Evolutionary conservation across 208 protist genomes (phyloP).

Genomic region (Leishmania martiniquensis): DNA sequence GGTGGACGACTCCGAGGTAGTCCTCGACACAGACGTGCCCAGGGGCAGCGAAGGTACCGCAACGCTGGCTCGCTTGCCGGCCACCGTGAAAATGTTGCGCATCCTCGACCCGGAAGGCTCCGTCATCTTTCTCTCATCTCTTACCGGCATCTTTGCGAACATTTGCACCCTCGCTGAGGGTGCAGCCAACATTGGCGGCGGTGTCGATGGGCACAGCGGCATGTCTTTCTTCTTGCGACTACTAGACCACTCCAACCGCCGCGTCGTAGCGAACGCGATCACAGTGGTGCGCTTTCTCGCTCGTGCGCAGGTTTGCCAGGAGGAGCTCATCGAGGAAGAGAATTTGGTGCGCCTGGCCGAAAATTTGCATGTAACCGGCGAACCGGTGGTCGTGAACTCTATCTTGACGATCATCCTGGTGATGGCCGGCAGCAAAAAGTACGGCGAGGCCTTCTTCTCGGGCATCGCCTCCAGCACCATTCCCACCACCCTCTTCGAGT

Average conservation of each 20-base stretch:
- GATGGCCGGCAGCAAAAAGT: constrained; percentile 67
- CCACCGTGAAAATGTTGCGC: constrained; percentile 88
- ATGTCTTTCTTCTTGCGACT: constrained; percentile 84
- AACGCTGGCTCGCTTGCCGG: constrained; percentile 69
- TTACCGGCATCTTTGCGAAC: constrained; percentile 85
- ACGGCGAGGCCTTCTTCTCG: constrained; percentile 58
- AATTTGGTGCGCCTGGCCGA: constrained; percentile 66
- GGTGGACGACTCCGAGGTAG: constrained; percentile 74
- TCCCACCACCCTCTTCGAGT: constrained; percentile 66
- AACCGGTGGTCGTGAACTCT: constrained; percentile 57
- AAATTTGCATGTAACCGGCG: constrained; percentile 49
- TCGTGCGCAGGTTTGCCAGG: constrained; percentile 63
- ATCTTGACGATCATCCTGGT: constrained; percentile 75
- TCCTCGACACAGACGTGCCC: constrained; percentile 77
- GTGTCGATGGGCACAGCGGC: constrained; percentile 73
- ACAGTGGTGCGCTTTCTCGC: constrained; percentile 67
- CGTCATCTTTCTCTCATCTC: constrained; percentile 75
- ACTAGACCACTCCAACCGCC: constrained; percentile 72
- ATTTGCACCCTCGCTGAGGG: constrained; percentile 68
- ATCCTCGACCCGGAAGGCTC: constrained; percentile 80
- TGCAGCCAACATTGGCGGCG: constrained; percentile 61
- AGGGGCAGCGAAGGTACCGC: constrained; percentile 67
- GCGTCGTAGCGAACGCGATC: constrained; percentile 69
- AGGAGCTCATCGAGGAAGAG: constrained; percentile 56
- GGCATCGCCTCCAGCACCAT: constrained; percentile 55